Conservation (phyloP, 1,284 basidiomycete genomes). For the Papiliotrema terrestris region DNA sequence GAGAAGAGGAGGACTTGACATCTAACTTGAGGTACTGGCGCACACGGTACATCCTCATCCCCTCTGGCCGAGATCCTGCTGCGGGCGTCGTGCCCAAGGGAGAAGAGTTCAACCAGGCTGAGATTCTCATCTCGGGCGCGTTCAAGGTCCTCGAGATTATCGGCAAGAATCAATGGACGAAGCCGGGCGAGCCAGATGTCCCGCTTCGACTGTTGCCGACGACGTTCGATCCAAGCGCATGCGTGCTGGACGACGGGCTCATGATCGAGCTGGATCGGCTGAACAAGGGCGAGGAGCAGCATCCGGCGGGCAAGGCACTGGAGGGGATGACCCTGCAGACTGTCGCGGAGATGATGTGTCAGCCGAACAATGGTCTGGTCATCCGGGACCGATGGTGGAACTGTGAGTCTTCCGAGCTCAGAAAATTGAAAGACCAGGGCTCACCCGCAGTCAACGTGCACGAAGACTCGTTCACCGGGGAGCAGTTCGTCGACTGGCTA, state of each 20-base stretch:
- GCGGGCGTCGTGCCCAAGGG: conserved; percentile 55
- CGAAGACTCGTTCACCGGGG: conserved; percentile 71
- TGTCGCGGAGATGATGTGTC: conserved; percentile 43
- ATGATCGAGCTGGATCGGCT: conserved; percentile 75
- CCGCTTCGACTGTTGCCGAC: conserved; percentile 70
- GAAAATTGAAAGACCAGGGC: neutral
- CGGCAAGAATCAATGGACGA: conserved; percentile 71
- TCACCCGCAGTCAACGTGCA: conserved; percentile 17
- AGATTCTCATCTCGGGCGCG: conserved; percentile 81
- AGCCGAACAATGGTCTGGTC: conserved; percentile 42
- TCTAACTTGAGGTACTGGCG: conserved; percentile 87
- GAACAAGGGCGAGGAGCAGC: conserved; percentile 35
- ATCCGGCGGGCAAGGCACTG: conserved; percentile 27
- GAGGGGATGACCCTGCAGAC: conserved; percentile 40
- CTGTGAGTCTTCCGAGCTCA: conserved; percentile 19
- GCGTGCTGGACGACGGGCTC: conserved; percentile 69
- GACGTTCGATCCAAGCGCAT: conserved; percentile 72
- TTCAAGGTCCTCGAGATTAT: conserved; percentile 88
- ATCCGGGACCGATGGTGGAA: conserved; percentile 47
- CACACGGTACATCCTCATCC: conserved; percentile 91
- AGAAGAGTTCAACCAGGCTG: conserved; percentile 76
- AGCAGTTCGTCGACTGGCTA: conserved; percentile 82
- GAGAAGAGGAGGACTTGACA: conserved; percentile 69
- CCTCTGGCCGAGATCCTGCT: conserved; percentile 65
- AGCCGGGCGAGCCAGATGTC: conserved; percentile 57